A percentile compares a stretch with the other conserved stretches of the same genome.
Conservation (phyloP, 805 yeast genomes). For the Kuraishia borneana region DNA sequence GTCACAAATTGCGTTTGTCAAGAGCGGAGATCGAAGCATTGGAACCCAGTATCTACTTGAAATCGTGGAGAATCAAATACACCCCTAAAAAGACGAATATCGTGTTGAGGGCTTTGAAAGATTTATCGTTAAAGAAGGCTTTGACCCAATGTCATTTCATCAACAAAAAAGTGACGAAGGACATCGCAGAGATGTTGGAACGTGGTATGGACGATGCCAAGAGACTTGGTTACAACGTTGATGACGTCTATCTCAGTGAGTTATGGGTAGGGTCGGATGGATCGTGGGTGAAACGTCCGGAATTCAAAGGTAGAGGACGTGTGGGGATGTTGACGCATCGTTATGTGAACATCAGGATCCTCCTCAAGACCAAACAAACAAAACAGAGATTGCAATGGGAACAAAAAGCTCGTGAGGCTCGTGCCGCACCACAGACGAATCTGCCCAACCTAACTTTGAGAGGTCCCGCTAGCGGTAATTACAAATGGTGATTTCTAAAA, state of each 20-base stretch:
- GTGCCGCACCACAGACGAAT: conserved; percentile 26
- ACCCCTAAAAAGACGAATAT: conserved; percentile 81
- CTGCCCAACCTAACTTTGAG: conserved; percentile 33
- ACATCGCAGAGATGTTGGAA: conserved; percentile 64
- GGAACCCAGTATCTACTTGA: conserved; percentile 80
- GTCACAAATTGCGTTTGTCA: conserved; percentile 46
- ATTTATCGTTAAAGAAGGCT: conserved; percentile 63
- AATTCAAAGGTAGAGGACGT: conserved; percentile 86
- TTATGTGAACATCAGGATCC: conserved; percentile 70
- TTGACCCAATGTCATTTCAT: conserved; percentile 89
- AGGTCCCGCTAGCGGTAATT: conserved; percentile 38
- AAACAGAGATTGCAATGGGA: conserved; percentile 51
- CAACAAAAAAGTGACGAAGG: conserved; percentile 67
- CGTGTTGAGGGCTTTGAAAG: conserved; percentile 66
- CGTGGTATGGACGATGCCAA: conserved; percentile 63
- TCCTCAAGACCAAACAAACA: conserved; percentile 61
- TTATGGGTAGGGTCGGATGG: conserved; percentile 95
- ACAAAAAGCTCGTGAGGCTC: conserved; percentile 32
- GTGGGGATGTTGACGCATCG: conserved; percentile 68
- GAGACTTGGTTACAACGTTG: conserved; percentile 43
- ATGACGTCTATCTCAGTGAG: conserved; percentile 60
- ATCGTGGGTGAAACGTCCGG: conserved; percentile 53
- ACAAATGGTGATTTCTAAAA: conserved; percentile 36
- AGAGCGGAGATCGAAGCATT: conserved; percentile 61
- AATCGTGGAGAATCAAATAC: conserved; percentile 76